These are phyloP conservation scores for Cubamyces lactineus DNA, from an alignment of 768 basidiomycete genomes.

Conservation along the genomic window DNA sequence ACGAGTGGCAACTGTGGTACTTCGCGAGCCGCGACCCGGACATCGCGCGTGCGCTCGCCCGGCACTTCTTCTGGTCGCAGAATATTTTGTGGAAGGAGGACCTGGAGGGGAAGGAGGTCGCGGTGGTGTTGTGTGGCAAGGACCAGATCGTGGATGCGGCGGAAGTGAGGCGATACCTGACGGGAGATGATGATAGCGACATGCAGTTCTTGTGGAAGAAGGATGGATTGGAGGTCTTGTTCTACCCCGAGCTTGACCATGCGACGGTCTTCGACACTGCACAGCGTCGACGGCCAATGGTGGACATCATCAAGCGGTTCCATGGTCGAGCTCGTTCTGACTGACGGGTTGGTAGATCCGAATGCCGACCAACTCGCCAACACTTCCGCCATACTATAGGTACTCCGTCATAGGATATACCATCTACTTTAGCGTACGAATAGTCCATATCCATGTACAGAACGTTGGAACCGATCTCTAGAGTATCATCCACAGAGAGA, in stretches of 20 bases:
- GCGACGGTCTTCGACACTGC: conserved; percentile 42
- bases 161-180: conserved; percentile 45
- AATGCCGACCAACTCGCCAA: too few species aligned
- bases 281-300: conserved; percentile 33
- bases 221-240: conserved; percentile 44
- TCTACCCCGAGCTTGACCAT: conserved; percentile 44
- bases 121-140: conserved; percentile 42
- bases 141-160: conserved; percentile 49
- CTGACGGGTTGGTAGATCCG: not conserved
- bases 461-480: too few species aligned
- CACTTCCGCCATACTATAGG: too few species aligned
- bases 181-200: conserved; percentile 31
- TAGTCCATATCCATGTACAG: not conserved
- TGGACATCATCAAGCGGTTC: conserved; percentile 39
- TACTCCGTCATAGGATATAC: not conserved
- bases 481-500: too few species aligned
- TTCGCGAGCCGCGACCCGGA: conserved; percentile 68
- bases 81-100: conserved; percentile 65
- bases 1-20: conserved; percentile 72
- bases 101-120: conserved; percentile 37
- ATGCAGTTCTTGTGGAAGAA: conserved; percentile 33
- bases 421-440: not conserved
- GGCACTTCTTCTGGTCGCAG: conserved; percentile 71
- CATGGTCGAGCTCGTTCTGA: not conserved
- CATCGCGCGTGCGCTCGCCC: conserved; percentile 56